Conservation (phyloP, 306 rosid genomes). For the Glycine tomentella region DNA sequence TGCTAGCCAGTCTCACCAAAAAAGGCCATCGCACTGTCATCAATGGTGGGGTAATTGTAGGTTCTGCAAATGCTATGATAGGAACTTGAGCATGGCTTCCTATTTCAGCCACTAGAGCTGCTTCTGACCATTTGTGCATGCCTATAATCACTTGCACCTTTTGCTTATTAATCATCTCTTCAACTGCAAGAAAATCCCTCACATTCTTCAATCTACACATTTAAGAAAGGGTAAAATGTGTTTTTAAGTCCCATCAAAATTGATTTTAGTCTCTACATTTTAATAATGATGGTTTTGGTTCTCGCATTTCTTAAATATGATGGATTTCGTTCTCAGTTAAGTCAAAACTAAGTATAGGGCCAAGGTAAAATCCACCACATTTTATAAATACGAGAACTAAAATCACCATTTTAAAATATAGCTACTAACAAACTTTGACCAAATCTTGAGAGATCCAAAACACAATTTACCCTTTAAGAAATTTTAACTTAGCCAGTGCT, state of each 20-base stretch:
- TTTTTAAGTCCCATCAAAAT: background rate
- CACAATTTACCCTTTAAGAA: background rate
- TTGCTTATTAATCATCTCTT: constrained; percentile 53
- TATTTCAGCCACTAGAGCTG: constrained; percentile 61
- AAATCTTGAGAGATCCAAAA: background rate
- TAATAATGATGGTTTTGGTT: background rate
- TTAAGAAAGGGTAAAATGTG: background rate
- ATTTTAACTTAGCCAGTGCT: background rate
- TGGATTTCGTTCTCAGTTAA: background rate
- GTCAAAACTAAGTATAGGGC: background rate
- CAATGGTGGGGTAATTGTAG: constrained; percentile 53
- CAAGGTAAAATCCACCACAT: background rate
- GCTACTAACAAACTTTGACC: background rate
- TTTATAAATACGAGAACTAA: background rate
- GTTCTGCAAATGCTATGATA: constrained; percentile 60
- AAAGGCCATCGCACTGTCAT: constrained; percentile 60
- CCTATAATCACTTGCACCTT: constrained; percentile 62
- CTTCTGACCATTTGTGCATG: constrained; percentile 67
- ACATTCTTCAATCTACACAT: constrained; percentile 3
- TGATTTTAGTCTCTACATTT: background rate
- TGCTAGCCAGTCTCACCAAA: constrained; percentile 56
- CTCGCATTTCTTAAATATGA: background rate
- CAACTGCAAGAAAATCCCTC: constrained; percentile 49
- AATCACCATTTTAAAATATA: background rate
- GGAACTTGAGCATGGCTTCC: constrained; percentile 63